Percentiles rank a stretch among this genome's conserved stretches.
These are phyloP conservation scores for Pyrenopolyporus hunteri DNA, from an alignment of 495 filamentous ascomycete genomes.

Conservation along the genomic window DNA sequence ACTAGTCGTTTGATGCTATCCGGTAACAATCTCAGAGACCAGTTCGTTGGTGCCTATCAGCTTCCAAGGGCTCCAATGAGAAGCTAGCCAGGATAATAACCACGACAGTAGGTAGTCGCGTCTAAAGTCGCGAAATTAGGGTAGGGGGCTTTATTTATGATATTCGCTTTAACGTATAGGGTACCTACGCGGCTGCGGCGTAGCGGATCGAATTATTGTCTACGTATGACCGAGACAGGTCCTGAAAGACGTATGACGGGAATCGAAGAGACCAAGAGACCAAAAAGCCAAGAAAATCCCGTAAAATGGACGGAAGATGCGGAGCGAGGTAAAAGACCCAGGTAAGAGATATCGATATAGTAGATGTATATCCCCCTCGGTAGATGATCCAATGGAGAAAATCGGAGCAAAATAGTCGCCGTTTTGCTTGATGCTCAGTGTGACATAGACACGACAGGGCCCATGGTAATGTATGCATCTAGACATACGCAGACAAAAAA, in stretches of 20 bases:
- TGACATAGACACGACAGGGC: conserved; percentile 21
- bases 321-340: conserved; percentile 8
- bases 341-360: not conserved
- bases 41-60: not conserved
- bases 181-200: too few species aligned
- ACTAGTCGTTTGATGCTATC: not conserved
- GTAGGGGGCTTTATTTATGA: too few species aligned
- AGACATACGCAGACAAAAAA: conserved; percentile 4
- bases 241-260: conserved; percentile 3
- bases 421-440: conserved; percentile 15
- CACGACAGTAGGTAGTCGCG: not conserved
- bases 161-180: too few species aligned
- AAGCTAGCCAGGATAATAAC: not conserved
- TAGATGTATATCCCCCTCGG: not conserved
- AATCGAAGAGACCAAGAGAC: not conserved
- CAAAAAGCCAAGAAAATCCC: conserved; percentile 3
- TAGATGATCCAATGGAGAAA: conserved; percentile 28
- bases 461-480: not conserved
- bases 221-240: conserved; percentile 1
- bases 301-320: conserved; percentile 6
- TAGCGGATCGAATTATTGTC: not conserved
- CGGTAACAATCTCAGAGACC: not conserved
- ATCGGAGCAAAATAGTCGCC: conserved; percentile 17
- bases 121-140: not conserved
- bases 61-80: not conserved